These are phyloP conservation scores for Neofusicoccum kwambonambiense DNA, from an alignment of 2,329 filamentous ascomycete species.

Conservation along the genomic window DNA sequence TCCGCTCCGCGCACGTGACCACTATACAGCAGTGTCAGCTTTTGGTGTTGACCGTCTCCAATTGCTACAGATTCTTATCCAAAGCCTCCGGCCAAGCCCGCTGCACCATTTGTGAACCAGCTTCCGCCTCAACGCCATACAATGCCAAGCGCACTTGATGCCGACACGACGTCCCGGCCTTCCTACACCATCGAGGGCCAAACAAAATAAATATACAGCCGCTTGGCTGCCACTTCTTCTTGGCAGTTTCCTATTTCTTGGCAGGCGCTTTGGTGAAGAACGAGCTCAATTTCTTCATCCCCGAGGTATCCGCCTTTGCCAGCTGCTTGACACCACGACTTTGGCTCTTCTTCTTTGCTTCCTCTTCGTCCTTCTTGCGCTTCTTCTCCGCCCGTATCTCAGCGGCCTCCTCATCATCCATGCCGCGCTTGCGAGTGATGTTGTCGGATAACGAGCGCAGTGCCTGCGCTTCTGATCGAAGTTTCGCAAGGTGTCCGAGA, in stretches of 20 bases:
- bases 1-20: background rate
- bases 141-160: background rate
- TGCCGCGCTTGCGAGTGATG: slow-evolving; percentile 60
- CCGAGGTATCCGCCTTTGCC: slow-evolving; percentile 84
- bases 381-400: slow-evolving; percentile 72
- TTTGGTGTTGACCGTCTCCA: background rate
- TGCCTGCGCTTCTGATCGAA: slow-evolving; percentile 70
- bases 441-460: slow-evolving; percentile 68
- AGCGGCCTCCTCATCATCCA: slow-evolving; percentile 65
- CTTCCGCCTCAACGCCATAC: background rate
- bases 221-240: background rate
- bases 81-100: background rate
- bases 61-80: background rate
- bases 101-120: background rate
- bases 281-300: slow-evolving; percentile 95
- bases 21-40: background rate
- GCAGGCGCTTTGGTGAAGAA: slow-evolving; percentile 74
- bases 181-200: background rate
- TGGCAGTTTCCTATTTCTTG: slow-evolving; percentile 25
- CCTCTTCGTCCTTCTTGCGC: slow-evolving; percentile 82
- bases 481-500: slow-evolving; percentile 61
- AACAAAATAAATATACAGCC: background rate
- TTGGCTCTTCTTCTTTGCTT: slow-evolving; percentile 77
- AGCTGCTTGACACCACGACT: slow-evolving; percentile 76
- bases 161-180: background rate